Conservation (phyloP, 306 rosid species). For the Vigna mungo region DNA sequence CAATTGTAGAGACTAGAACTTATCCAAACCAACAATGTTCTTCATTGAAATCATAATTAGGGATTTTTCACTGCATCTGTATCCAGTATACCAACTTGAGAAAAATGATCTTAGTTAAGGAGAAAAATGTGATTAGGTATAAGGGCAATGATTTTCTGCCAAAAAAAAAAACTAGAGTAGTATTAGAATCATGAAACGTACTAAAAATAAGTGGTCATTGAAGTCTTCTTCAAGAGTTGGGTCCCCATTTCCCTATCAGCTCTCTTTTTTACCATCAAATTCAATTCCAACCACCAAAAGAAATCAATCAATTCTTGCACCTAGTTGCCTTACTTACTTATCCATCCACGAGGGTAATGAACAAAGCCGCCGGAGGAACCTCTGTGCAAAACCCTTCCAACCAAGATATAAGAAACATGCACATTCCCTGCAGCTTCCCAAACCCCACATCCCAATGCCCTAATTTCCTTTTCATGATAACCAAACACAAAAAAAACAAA, state of each 20-base stretch:
- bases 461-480: not conserved
- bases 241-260: slow-evolving; percentile 30
- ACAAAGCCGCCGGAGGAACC: not conserved
- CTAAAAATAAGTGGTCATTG: not conserved
- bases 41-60: slow-evolving; percentile 21
- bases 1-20: not conserved
- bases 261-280: not conserved
- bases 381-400: not conserved
- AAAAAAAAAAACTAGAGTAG: not conserved
- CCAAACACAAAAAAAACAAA: too few relatives aligned
- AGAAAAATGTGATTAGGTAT: slow-evolving; percentile 12
- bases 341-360: slow-evolving; percentile 11
- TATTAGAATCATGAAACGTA: slow-evolving; percentile 4
- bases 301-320: slow-evolving; percentile 21
- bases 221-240: slow-evolving; percentile 20
- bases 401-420: not conserved
- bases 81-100: not conserved
- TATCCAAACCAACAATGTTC: not conserved
- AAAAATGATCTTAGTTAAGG: not conserved
- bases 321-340: not conserved
- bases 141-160: not conserved
- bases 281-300: not conserved
- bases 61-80: not conserved
- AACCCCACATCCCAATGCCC: not conserved
- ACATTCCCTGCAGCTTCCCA: not conserved